Evolutionary conservation across 1,284 basidiomycete genomes (phyloP).

Genomic region (Trametes hirsuta): DNA sequence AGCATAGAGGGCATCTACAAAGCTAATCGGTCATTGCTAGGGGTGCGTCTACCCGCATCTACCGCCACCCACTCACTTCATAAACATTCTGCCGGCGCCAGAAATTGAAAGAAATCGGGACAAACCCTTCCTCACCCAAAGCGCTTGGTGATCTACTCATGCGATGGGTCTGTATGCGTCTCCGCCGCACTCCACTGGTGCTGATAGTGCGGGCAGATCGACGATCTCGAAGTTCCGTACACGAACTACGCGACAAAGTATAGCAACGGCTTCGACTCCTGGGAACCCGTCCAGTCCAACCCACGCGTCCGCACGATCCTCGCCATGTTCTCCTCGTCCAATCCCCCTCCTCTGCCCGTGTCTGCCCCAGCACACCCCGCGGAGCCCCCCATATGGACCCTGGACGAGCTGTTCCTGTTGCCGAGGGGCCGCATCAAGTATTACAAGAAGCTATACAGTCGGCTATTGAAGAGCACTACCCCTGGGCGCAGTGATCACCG

Average conservation of each 20-base stretch:
- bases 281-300: slow-evolving; percentile 81
- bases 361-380: slow-evolving; percentile 40
- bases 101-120: slow-evolving; percentile 94
- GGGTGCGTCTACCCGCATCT: slow-evolving; percentile 50
- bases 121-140: slow-evolving; percentile 92
- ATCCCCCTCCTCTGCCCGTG: slow-evolving; percentile 57
- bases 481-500: slow-evolving; percentile 89
- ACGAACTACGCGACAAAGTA: slow-evolving; percentile 79
- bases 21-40: slow-evolving; percentile 81
- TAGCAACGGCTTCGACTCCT: slow-evolving; percentile 80
- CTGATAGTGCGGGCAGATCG: slow-evolving; percentile 59
- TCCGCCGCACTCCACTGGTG: background rate
- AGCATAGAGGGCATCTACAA: slow-evolving; percentile 92
- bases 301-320: slow-evolving; percentile 72
- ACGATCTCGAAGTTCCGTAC: slow-evolving; percentile 89
- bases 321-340: slow-evolving; percentile 65
- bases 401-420: slow-evolving; percentile 87
- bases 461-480: slow-evolving; percentile 86
- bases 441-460: slow-evolving; percentile 90
- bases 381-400: slow-evolving; percentile 69
- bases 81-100: slow-evolving; percentile 37
- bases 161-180: slow-evolving; percentile 80
- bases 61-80: background rate
- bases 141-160: slow-evolving; percentile 95
- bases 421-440: slow-evolving; percentile 88